Percentiles rank a stretch among this genome's conserved stretches.
Conservation (phyloP, 1,284 basidiomycete species). For the Irpex sp. region DNA sequence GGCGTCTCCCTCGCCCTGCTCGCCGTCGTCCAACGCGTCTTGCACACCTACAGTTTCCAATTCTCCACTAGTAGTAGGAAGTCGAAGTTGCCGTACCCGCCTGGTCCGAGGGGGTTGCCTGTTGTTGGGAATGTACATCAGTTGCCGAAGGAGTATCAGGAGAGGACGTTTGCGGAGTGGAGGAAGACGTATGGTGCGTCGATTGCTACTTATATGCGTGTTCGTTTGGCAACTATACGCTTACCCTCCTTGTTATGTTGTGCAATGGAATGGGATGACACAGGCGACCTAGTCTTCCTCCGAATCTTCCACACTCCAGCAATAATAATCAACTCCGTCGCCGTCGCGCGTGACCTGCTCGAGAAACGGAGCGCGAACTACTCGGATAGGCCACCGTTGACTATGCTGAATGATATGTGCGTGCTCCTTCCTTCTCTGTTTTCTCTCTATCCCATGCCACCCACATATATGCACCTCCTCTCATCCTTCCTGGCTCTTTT, state of each 20-base stretch:
- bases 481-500: neutral
- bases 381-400: constrained; percentile 29
- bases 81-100: neutral
- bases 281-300: constrained; percentile 17
- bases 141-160: neutral
- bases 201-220: neutral
- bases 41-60: neutral
- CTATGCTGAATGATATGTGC: constrained; percentile 29
- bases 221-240: too few species aligned
- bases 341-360: constrained; percentile 32
- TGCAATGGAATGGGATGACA: too few species aligned
- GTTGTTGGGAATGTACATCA: constrained; percentile 5
- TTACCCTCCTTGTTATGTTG: neutral
- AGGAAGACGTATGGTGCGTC: constrained; percentile 2
- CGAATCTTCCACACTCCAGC: constrained; percentile 24
- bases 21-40: neutral
- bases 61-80: neutral
- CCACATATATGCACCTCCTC: too few species aligned
- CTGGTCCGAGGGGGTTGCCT: constrained; percentile 1
- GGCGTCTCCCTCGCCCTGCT: neutral
- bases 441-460: too few species aligned
- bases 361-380: constrained; percentile 32
- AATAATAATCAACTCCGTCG: constrained; percentile 34
- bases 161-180: neutral
- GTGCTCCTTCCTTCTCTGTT: too few species aligned